Base-by-base conservation (phyloP, 2,329 filamentous ascomycete species). In the Macroventuria anomochaeta region DNA sequence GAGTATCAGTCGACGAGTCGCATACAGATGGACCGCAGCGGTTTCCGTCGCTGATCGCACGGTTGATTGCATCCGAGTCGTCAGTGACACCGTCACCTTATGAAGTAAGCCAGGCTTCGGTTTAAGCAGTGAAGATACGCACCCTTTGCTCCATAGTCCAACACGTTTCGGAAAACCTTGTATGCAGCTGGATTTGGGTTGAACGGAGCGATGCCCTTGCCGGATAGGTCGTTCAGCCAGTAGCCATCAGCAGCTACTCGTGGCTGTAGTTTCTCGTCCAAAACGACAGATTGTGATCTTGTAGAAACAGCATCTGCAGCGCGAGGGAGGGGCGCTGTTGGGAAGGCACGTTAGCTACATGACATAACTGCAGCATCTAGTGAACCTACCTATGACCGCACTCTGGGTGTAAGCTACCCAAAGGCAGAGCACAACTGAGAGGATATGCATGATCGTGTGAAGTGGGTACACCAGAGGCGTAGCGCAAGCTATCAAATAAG, bases 51-150 rank as follows among this genome's bases (percentile, higher is more conserved):
- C 67, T 69, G 51, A 80, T 80, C n/a, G 78, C 79, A 44, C 54
- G 62, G 55, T 80, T 79, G 69, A 87, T 85, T 10, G 84, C 84
- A 21, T 74, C 79, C 13, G 83, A 84, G 59, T 87, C 73, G 33
- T 75, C 73, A 20, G 71, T 75, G 7, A 72, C 64, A 52, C 73
- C 73, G 25, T 75, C 72, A 36, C 71, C 72, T 75, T 32, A 51
- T 15, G 46, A 7, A 15, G 13, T 70, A 48, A 68, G 46, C 21
- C 28, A 44, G 11, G 15, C 12, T 25, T 34, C 36, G 37, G 42
- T 31, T n/a, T 1, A 26, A 37, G 10, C 28, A n/a, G 12, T 26
- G 7, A 8, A n/a, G 15, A 8, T 11, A 51, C 60, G 23, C 46
- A 76, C 76, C 77, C 48, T 64, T 73, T 15, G 77, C 77, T 7